Conservation (phyloP, 73 alveolate species). For the Uronychia setigera region DNA sequence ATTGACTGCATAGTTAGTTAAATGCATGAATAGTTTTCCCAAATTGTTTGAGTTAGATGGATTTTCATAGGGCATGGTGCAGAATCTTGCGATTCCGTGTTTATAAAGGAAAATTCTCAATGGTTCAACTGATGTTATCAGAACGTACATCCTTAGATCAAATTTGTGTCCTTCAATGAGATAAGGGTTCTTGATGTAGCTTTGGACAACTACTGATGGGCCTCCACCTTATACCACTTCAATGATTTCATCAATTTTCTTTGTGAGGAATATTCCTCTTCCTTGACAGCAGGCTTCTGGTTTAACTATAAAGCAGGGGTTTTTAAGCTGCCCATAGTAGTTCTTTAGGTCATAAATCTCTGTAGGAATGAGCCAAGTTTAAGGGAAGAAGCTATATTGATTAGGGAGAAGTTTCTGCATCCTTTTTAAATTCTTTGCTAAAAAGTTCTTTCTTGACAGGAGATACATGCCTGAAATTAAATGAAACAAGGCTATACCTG, state of each 20-base stretch:
- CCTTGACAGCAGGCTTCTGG: conserved; percentile 75
- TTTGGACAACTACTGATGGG: conserved; percentile 68
- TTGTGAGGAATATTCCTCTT: conserved; percentile 58
- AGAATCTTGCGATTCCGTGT: conserved; percentile 73
- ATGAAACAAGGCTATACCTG: conserved; percentile 80
- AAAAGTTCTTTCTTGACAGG: conserved; percentile 80
- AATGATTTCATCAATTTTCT: conserved; percentile 19
- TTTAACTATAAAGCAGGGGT: conserved; percentile 45
- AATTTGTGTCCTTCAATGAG: conserved; percentile 89
- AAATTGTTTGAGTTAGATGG: conserved; percentile 7
- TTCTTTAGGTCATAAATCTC: conserved; percentile 73
- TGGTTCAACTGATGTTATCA: conserved; percentile 73
- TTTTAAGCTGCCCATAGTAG: conserved; percentile 24
- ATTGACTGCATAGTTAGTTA: conserved; percentile 48
- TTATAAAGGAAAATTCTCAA: conserved; percentile 46
- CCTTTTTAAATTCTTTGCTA: conserved; percentile 68
- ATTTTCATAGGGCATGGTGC: conserved; percentile 47
- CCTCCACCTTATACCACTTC: neutral
- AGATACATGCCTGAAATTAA: conserved; percentile 70
- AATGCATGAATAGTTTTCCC: conserved; percentile 27
- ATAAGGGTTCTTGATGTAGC: conserved; percentile 82
- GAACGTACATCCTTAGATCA: conserved; percentile 87
- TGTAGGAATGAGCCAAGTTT: conserved; percentile 78
- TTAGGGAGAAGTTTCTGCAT: conserved; percentile 73
- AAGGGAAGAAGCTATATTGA: conserved; percentile 74